Evolutionary conservation across 495 filamentous ascomycete genomes (phyloP).

Genomic region (Podospora comata): DNA sequence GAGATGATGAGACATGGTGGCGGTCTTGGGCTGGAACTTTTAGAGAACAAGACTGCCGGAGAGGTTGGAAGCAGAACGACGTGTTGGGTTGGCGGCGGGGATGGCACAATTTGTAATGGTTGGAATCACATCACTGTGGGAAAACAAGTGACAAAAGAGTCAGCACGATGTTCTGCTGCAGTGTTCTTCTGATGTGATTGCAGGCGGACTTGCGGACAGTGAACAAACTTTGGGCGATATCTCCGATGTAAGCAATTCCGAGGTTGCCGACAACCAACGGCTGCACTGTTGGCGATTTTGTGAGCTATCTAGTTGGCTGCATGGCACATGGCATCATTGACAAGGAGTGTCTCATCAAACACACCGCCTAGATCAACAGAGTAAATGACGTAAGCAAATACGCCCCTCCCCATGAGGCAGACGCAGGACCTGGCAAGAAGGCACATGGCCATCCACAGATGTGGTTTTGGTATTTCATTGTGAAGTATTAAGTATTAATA

Average conservation of each 20-base stretch:
- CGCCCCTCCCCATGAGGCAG: too few species aligned
- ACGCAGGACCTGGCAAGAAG: too few species aligned
- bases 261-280: not conserved
- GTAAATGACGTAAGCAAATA: too few species aligned
- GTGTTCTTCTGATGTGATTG: too few species aligned
- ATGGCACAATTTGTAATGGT: not conserved
- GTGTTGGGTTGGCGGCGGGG: not conserved
- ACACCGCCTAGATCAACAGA: too few species aligned
- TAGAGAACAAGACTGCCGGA: not conserved
- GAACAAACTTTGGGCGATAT: not conserved
- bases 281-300: not conserved
- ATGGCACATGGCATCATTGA: not conserved
- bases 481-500: constrained; percentile 29
- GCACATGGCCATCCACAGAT: too few species aligned
- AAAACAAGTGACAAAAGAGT: not conserved
- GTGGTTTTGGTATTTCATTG: too few species aligned
- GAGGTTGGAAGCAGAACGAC: not conserved
- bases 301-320: not conserved
- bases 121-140: not conserved
- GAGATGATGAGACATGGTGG: not conserved
- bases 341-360: not conserved
- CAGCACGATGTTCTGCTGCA: not conserved
- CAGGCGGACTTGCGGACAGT: too few species aligned
- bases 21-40: not conserved
- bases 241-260: not conserved